Base-by-base conservation (phyloP, 257 asterid genomes). In the Ehretia macrophylla region DNA sequence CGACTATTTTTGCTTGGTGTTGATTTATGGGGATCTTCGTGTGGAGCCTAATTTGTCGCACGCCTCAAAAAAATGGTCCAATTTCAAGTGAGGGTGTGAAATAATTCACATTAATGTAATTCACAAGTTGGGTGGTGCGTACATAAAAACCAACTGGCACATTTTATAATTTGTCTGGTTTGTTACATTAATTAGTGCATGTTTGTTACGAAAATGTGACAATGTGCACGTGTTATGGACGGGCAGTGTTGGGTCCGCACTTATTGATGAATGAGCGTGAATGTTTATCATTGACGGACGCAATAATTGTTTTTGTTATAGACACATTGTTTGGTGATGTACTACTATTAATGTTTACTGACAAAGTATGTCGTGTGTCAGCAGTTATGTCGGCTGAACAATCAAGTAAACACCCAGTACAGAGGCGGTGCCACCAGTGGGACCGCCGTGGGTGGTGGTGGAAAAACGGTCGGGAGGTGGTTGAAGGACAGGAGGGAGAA, bases 401-500 rank as follows among this genome's bases (percentile, higher is more conserved):
- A 64, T 47, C 65, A 64, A 10, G 71, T 65, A 58, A 70, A 69
- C 67, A 64, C 56, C 42, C 84, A 77, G 63, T 91, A 82, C 75
- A 81, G 83, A 69, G 72, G 84, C 49, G 59, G 70, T 55, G 71
- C 70, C 0, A 42, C 77, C 11, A 52, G 72, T 2, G 67, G 76
- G 55, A 47, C 82, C 1, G 65, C 79, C 5, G 68, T 37, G 13
- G 71, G 77, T 1, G 95, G 90, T 4, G 92, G 98, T 0, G 95
- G 97, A 5, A 93, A 77, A 62, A 93, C 97, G 0, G 94, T 89
- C 8, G 99, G 99, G 5, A 72, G 99, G 83, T 93, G 99, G 99
- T 72, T 93, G 72, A 93, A 93, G 85, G 99, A 93, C 66, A 72
- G 99, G 78, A 74, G 68, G 17, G 97, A 93, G 74, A 93, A 93